Evolutionary conservation across 2,329 filamentous ascomycete genomes (phyloP), one percentile per base, ranked within the genome.

Genomic region (Nemania serpens): DNA sequence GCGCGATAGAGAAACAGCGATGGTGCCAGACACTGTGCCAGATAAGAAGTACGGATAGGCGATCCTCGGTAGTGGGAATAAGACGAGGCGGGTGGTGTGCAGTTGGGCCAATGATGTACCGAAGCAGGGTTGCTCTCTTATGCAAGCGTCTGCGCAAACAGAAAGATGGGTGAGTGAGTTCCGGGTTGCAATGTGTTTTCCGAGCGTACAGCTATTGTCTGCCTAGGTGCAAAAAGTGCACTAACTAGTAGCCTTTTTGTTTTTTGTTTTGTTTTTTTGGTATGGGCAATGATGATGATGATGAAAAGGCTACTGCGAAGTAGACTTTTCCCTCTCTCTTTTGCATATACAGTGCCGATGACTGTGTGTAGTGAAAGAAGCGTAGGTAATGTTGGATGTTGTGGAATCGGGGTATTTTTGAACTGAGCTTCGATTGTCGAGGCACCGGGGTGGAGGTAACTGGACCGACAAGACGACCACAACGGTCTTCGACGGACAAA

Each of bases 201-300:
- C 46, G 41, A 41, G 41, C 29, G 49, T 59, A 55, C 51, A 59
- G 61, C 18, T 62, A 62, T 34, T 55, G 51, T 55, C 45, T 59
- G 55, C 42, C 58, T 51, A 51, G 29, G 54, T 59, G 59, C 42
- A 59, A 64, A 64, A 62, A 55, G 54, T 58, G 56, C 55, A 53
- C 55, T 60, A 51, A 41, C 60, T 56, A 65, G 63, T 49, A 63
- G 60, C 55, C 60, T 55, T 63, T 53, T 58, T 57, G 52, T 29
- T 29, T 29, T 29, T 3, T n/a, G n/a, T n/a, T 29, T 29, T 29
- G 25, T 29, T 29, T 29, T 29, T 29, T 7, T 3, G 25, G 3
- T 34, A 34, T 55, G 58, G 61, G 34, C 45, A 53, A 65, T 65
- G 47, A 55, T 58, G n/a, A 34, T 13, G 36, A 51, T 29, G 25